These are phyloP conservation scores for Styphnolobium japonicum DNA, from an alignment of 306 rosid species.

Conservation along the genomic window DNA sequence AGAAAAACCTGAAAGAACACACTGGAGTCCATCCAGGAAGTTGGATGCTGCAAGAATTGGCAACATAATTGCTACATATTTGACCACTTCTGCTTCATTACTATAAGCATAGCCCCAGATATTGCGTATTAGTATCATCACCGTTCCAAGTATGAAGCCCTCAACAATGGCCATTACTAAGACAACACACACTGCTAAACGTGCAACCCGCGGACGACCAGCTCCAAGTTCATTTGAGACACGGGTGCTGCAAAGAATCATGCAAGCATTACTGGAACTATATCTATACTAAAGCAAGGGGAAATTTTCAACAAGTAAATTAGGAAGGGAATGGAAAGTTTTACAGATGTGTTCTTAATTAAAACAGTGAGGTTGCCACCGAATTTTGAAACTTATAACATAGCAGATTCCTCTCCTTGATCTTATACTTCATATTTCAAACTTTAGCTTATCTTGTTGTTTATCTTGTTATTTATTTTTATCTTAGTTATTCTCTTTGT, in stretches of 20 bases:
- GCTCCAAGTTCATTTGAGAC: constrained; percentile 46
- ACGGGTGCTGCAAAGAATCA: constrained; percentile 47
- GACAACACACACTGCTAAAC: constrained; percentile 35
- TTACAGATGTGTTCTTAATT: background rate
- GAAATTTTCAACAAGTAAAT: background rate
- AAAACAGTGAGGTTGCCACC: background rate
- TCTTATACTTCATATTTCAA: too few relatives aligned
- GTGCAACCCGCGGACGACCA: constrained; percentile 32
- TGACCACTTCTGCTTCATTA: constrained; percentile 56
- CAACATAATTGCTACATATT: constrained; percentile 57
- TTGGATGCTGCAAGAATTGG: constrained; percentile 64
- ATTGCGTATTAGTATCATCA: constrained; percentile 54
- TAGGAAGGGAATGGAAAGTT: background rate
- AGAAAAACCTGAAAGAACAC: constrained; percentile 68
- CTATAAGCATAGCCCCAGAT: constrained; percentile 76
- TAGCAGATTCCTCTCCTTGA: too few relatives aligned
- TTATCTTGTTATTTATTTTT: too few relatives aligned
- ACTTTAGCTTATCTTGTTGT: too few relatives aligned
- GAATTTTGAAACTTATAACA: constrained; percentile 19
- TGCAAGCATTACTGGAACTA: background rate
- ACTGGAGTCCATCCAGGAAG: constrained; percentile 72
- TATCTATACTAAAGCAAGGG: background rate
- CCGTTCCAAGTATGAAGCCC: constrained; percentile 40
- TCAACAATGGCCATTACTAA: constrained; percentile 24
- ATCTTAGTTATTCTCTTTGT: too few relatives aligned